Conservation (phyloP, 495 filamentous ascomycete genomes). For the Penicillium paxilli region DNA sequence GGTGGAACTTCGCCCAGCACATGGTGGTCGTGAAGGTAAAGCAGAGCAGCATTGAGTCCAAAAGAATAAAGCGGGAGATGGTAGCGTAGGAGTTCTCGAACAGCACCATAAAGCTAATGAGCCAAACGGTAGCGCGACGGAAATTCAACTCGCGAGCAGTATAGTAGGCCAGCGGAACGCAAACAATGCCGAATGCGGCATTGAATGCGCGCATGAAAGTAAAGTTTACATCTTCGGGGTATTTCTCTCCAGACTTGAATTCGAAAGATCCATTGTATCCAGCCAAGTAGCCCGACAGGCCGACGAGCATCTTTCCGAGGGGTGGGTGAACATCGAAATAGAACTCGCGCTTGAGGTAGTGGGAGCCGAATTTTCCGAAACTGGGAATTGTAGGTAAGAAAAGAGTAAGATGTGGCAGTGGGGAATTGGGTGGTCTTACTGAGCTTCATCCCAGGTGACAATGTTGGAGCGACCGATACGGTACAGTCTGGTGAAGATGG, state of each 20-base stretch:
- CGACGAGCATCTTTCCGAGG: conserved; percentile 96
- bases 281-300: conserved; percentile 90
- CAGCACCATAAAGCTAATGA: conserved; percentile 93
- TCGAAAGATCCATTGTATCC: conserved; percentile 99
- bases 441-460: conserved; percentile 98
- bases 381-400: conserved; percentile 52
- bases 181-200: conserved; percentile 87
- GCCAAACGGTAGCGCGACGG: conserved; percentile 82
- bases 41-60: conserved; percentile 97
- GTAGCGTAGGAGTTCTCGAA: conserved; percentile 99
- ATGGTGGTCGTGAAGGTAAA: conserved; percentile 96
- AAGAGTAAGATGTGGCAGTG: conserved; percentile 12
- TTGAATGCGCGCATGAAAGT: conserved; percentile 99
- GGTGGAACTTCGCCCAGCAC: conserved; percentile 95
- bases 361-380: conserved; percentile 98
- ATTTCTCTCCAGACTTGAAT: conserved; percentile 97
- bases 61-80: conserved; percentile 94
- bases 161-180: conserved; percentile 91
- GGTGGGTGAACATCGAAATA: conserved; percentile 99
- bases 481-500: conserved; percentile 93
- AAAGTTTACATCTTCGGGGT: conserved; percentile 92
- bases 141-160: conserved; percentile 90
- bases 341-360: conserved; percentile 98
- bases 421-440: conserved; percentile 59
- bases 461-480: conserved; percentile 94